phyloP scores from a whole-genome alignment of 1,284 basidiomycete species.

The Sporisorium exsertum region DNA sequence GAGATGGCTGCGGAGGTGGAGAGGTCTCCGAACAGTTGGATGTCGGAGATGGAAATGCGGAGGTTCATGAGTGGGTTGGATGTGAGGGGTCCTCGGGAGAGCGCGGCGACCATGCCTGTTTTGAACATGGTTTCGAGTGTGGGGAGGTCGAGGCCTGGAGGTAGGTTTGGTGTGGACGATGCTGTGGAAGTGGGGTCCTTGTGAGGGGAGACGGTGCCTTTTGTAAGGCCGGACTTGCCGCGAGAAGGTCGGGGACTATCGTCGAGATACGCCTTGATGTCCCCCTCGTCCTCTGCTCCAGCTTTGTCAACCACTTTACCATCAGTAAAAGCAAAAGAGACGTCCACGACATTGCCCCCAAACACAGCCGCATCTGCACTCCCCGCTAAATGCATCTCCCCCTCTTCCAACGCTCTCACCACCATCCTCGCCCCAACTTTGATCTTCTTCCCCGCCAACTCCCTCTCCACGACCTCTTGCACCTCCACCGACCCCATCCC shows the following conservation, averaged over 20 bases:
- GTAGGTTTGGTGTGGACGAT: not conserved
- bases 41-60: constrained; percentile 40
- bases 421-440: constrained; percentile 44
- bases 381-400: constrained; percentile 18
- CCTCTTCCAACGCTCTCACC: constrained; percentile 43
- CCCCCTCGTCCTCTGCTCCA: constrained; percentile 14
- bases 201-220: not conserved
- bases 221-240: not conserved
- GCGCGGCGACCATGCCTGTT: constrained; percentile 49
- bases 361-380: constrained; percentile 24
- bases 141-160: constrained; percentile 31
- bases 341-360: constrained; percentile 55
- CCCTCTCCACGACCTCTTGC: constrained; percentile 56
- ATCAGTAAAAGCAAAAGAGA: constrained; percentile 19
- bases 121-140: constrained; percentile 35
- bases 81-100: constrained; percentile 62
- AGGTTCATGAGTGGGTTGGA: constrained; percentile 60
- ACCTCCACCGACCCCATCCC: constrained; percentile 27
- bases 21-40: constrained; percentile 55
- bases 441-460: constrained; percentile 58
- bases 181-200: not conserved
- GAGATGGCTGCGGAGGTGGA: constrained; percentile 53
- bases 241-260: constrained; percentile 6
- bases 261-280: constrained; percentile 29
- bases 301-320: not conserved